Conservation (phyloP, 2,329 filamentous ascomycete genomes). For the Penicillium sp. region DNA sequence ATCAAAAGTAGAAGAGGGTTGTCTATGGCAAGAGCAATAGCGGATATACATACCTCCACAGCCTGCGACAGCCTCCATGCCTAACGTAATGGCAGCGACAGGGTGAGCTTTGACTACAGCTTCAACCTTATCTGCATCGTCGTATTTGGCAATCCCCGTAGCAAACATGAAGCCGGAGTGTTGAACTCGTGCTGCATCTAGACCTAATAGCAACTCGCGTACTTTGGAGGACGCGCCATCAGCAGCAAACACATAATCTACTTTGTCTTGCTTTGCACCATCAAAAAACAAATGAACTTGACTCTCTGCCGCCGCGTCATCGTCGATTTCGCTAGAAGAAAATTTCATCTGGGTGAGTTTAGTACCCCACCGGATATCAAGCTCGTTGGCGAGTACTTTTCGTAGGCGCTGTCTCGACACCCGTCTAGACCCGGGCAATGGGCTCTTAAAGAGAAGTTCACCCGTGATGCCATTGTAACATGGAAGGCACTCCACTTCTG, state of each 20-base stretch:
- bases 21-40: background rate
- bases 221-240: constrained; percentile 9
- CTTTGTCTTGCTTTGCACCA: background rate
- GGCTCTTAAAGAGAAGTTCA: constrained; percentile 10
- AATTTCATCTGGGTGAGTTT: background rate
- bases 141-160: constrained; percentile 4
- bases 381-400: constrained; percentile 1
- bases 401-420: constrained; percentile 7
- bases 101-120: constrained; percentile 9
- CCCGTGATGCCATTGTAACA: constrained; percentile 11
- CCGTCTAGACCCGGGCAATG: constrained; percentile 8
- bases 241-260: constrained; percentile 7
- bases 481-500: constrained; percentile 6
- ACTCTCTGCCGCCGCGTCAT: background rate
- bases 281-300: constrained; percentile 1
- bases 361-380: constrained; percentile 8
- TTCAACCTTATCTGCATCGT: constrained; percentile 5
- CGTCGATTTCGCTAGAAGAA: background rate
- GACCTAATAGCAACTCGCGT: constrained; percentile 4
- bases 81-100: constrained; percentile 8
- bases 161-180: constrained; percentile 10
- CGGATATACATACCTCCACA: constrained; percentile 8
- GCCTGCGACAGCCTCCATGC: constrained; percentile 9
- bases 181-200: background rate
- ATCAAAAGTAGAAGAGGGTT: background rate